Conservation (phyloP, 257 asterid species). For the Penstemon eatonii region DNA sequence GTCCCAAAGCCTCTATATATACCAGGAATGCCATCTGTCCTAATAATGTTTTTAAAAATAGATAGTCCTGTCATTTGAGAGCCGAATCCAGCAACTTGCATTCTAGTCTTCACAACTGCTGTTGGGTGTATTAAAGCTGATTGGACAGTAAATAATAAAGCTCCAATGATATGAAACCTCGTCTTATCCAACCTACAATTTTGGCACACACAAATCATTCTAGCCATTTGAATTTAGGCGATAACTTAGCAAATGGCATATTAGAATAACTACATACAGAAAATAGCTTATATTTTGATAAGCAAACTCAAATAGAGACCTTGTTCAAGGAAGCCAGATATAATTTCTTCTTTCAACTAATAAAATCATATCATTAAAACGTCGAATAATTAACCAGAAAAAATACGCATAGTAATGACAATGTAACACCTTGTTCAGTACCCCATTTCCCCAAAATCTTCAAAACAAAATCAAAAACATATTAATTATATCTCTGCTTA, state of each 20-base stretch:
- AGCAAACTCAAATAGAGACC: neutral
- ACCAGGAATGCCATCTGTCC: constrained; percentile 68
- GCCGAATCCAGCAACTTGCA: constrained; percentile 85
- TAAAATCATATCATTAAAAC: neutral
- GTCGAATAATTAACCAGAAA: neutral
- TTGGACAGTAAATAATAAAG: constrained; percentile 82
- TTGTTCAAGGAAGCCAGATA: neutral
- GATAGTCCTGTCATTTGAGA: constrained; percentile 60
- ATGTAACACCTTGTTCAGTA: constrained; percentile 9
- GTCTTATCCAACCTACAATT: constrained; percentile 80
- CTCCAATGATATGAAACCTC: constrained; percentile 83
- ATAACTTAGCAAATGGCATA: neutral
- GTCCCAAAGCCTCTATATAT: constrained; percentile 89
- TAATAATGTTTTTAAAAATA: constrained; percentile 59
- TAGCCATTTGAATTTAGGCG: constrained; percentile 9
- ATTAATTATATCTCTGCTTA: neutral
- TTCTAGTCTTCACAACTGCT: constrained; percentile 83
- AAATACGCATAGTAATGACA: neutral
- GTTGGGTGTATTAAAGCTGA: constrained; percentile 91
- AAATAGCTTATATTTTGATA: neutral
- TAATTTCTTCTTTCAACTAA: neutral
- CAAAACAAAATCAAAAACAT: neutral
- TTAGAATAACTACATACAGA: neutral
- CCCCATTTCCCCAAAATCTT: neutral
- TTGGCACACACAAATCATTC: constrained; percentile 18